Evolutionary conservation across 75 land plant genomes (phyloP).

Genomic region (Ceratopteris richardii): DNA sequence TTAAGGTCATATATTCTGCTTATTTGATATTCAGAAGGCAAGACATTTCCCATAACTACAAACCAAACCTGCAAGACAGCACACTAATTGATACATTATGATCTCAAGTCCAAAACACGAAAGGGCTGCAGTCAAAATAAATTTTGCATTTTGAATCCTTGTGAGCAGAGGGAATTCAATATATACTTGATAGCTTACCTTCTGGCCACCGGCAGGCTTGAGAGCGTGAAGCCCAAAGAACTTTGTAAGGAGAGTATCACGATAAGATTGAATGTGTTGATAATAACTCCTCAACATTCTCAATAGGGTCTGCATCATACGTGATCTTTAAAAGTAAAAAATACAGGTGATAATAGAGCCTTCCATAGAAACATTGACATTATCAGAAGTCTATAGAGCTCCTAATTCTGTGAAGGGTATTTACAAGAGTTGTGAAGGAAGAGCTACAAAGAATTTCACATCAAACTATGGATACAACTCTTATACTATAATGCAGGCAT

Average conservation of each 20-base stretch:
- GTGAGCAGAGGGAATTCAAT: background rate
- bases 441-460: no score
- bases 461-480: no score
- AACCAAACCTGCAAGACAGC: constrained; percentile 61
- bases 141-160: background rate
- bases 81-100: no score
- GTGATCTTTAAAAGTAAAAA: no score
- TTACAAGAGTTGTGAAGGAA: no score
- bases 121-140: background rate
- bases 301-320: constrained; percentile 70
- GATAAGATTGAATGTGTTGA: constrained; percentile 66
- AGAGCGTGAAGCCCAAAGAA: constrained; percentile 98
- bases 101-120: no score
- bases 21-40: constrained; percentile 87
- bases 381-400: no score
- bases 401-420: no score
- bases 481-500: no score
- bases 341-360: no score
- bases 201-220: constrained; percentile 93
- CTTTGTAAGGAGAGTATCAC: constrained; percentile 90
- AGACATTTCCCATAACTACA: constrained; percentile 99
- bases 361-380: no score
- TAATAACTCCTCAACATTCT: constrained; percentile 81
- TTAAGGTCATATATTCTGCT: constrained; percentile 91
- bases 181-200: constrained; percentile 41